Evolutionary conservation across 169 alveolate species (phyloP), one percentile per base, ranked within the genome.

Genomic region (Sarcocystis neurona): DNA sequence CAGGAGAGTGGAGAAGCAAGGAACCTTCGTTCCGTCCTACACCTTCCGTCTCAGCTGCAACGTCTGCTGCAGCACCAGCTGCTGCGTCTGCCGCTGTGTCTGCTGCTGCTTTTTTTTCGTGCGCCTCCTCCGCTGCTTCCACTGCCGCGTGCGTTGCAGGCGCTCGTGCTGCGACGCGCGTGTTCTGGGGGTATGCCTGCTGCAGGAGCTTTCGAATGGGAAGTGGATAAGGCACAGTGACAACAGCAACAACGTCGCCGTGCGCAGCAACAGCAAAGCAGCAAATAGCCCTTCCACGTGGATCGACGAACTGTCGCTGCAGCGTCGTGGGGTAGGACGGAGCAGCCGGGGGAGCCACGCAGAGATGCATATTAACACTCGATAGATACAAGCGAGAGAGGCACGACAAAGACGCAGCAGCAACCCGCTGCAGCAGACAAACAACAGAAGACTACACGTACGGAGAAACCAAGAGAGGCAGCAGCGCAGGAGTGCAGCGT

Each of bases 221-320:
- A 5, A 34, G 82, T n/a, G 20, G 58, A 66, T 84, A 84, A 2
- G 79, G 2, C 27, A 44, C 74, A 1, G 74, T 70, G 46, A 66
- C 60, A 18, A 84, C 80, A 8, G 89, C 89, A 37, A 72, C 70
- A 37, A 66, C 58, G 12, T 53, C 89, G 41, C 68, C 77, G 39
- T 34, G 12, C 32, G 44, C 66, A 4, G 82, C 41, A 0, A 84
- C 82, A 30, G 89, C 89, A 58, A 84, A 84, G 32, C 89, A 84
- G 80, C 77, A 37, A 27, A 84, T 1, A 0, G 89, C 80, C 3
- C 89, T 56, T 2, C 89, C 89, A 2, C 89, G 58, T 20, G 89
- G 80, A 37, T 84, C 89, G 5, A 70, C 89, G 47, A 56, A 84
- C 82, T 56, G 80, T 70, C 70, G 66, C 34, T 23, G 66, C 44